Evolutionary conservation across 1,284 basidiomycete species (phyloP).

Genomic region (Cronartium ribicola): DNA sequence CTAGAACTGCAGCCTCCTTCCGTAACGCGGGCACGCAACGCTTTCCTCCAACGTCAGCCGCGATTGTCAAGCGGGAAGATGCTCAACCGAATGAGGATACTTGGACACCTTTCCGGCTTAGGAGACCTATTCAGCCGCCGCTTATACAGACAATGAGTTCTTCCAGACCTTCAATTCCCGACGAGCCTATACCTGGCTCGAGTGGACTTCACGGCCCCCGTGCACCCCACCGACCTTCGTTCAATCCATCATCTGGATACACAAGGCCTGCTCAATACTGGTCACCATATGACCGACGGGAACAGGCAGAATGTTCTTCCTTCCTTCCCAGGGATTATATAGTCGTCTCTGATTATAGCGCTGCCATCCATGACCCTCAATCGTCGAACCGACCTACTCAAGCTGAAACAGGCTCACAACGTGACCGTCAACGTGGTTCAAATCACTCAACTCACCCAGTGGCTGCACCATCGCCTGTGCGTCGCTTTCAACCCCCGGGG

Average conservation of each 20-base stretch:
- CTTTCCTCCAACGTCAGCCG: too few species aligned
- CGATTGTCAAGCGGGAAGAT: constrained; percentile 19
- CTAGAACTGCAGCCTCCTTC: too few species aligned
- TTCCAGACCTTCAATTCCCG: not conserved
- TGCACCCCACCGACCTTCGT: not conserved
- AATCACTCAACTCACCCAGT: not conserved
- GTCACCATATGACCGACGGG: not conserved
- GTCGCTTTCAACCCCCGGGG: not conserved
- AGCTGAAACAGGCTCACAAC: not conserved
- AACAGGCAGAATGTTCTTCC: not conserved
- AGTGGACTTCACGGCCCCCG: not conserved
- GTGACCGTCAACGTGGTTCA: not conserved
- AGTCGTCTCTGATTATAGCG: not conserved
- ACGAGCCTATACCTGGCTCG: not conserved
- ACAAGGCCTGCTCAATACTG: not conserved
- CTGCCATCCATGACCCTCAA: not conserved
- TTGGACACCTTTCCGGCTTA: constrained; percentile 26
- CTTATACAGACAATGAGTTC: constrained; percentile 9
- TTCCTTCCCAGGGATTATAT: not conserved
- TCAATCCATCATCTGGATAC: not conserved
- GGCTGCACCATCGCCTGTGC: not conserved
- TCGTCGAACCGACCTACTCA: not conserved
- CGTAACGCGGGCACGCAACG: too few species aligned
- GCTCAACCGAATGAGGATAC: constrained; percentile 28
- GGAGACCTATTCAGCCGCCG: constrained; percentile 26